A percentile compares a stretch with the other conserved stretches of the same genome.
These are phyloP conservation scores for Hypoxylon sp. DNA, from an alignment of 2,329 filamentous ascomycete genomes.

Conservation along the genomic window DNA sequence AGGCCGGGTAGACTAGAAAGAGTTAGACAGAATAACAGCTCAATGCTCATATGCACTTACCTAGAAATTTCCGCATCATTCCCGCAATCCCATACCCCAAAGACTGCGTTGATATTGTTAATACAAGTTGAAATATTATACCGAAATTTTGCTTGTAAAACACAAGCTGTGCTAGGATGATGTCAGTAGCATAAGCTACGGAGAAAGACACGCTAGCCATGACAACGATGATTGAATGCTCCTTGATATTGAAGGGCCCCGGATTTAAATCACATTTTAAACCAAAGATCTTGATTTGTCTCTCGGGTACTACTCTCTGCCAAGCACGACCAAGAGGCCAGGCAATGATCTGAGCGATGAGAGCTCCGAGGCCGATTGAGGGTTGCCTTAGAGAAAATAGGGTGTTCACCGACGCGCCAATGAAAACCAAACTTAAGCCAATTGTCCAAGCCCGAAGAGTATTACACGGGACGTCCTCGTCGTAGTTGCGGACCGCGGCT, in stretches of 20 bases:
- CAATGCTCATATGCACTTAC: conserved; percentile 54
- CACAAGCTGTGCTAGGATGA: conserved; percentile 77
- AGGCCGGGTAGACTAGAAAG: conserved; percentile 71
- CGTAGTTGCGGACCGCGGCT: conserved; percentile 75
- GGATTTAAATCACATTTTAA: conserved; percentile 73
- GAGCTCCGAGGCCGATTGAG: conserved; percentile 71
- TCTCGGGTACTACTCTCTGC: conserved; percentile 69
- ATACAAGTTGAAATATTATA: conserved; percentile 74
- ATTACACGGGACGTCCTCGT: conserved; percentile 76
- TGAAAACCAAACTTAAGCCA: conserved; percentile 68
- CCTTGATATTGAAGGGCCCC: conserved; percentile 79
- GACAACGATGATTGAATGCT: conserved; percentile 77
- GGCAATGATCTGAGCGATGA: conserved; percentile 75
- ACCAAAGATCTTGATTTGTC: conserved; percentile 67
- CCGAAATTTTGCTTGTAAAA: conserved; percentile 82
- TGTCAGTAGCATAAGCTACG: conserved; percentile 80
- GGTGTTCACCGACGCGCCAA: conserved; percentile 74
- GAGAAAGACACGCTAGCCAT: conserved; percentile 81
- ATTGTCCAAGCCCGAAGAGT: conserved; percentile 77
- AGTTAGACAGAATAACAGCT: conserved; percentile 28
- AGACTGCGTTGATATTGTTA: conserved; percentile 78
- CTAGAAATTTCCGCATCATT: conserved; percentile 75
- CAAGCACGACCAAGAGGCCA: conserved; percentile 75
- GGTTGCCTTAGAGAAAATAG: conserved; percentile 75
- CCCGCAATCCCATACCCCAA: conserved; percentile 79